Conservation (phyloP, 116 monocot species). For the Thalassia testudinum region DNA sequence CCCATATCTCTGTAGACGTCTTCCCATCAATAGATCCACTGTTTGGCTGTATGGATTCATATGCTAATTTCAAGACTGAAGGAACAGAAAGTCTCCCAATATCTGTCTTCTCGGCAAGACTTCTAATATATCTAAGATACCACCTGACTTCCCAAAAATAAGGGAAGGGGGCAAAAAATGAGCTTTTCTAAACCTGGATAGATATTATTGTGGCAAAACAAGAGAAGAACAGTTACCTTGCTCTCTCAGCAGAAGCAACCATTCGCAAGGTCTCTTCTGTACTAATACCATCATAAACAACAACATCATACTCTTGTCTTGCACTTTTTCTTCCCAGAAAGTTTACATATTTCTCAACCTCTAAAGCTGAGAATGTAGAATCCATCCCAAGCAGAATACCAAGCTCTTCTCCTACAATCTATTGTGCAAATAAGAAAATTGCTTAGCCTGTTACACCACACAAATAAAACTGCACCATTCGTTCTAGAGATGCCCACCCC, state of each 20-base stretch:
- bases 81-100: slow-evolving; percentile 79
- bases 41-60: slow-evolving; percentile 44
- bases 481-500: slow-evolving; percentile 38
- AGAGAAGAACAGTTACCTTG: slow-evolving; percentile 22
- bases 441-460: neutral
- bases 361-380: slow-evolving; percentile 66
- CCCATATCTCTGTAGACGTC: slow-evolving; percentile 67
- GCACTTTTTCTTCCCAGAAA: slow-evolving; percentile 18
- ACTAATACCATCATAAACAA: slow-evolving; percentile 78
- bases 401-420: slow-evolving; percentile 96
- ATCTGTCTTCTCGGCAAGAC: slow-evolving; percentile 85
- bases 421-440: slow-evolving; percentile 7
- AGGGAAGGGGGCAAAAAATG: neutral
- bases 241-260: slow-evolving; percentile 69
- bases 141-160: slow-evolving; percentile 27
- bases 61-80: slow-evolving; percentile 63
- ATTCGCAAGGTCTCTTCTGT: slow-evolving; percentile 75
- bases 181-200: neutral
- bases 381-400: slow-evolving; percentile 94
- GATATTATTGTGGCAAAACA: neutral
- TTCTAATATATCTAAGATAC: slow-evolving; percentile 62
- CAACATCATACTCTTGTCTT: slow-evolving; percentile 35
- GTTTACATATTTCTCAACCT: slow-evolving; percentile 16
- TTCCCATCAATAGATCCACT: slow-evolving; percentile 46
- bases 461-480: neutral